Evolutionary conservation across 2,329 filamentous ascomycete genomes (phyloP).

Genomic region (Cordyceps farinosa): DNA sequence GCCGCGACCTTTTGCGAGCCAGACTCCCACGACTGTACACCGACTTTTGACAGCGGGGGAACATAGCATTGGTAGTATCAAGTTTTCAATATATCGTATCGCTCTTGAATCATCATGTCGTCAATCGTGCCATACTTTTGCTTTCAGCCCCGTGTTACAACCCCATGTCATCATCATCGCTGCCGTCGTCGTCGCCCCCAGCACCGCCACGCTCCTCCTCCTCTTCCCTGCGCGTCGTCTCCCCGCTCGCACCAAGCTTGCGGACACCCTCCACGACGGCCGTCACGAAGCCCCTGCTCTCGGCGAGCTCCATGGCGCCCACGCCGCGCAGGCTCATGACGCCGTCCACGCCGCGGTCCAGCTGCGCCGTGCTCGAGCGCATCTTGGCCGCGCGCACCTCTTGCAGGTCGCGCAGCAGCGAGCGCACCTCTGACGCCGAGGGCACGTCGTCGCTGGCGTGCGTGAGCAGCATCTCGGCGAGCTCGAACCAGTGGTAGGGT

Average conservation of each 20-base stretch:
- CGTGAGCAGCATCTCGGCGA: conserved; percentile 82
- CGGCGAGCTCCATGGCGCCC: conserved; percentile 88
- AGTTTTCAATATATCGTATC: background rate
- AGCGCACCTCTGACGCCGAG: conserved; percentile 68
- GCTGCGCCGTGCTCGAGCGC: conserved; percentile 65
- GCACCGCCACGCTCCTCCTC: conserved; percentile 64
- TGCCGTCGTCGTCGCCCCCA: conserved; percentile 58
- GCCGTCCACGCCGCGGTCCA: conserved; percentile 71
- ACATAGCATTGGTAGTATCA: background rate
- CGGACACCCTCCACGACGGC: conserved; percentile 86
- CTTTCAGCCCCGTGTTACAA: conserved; percentile 22
- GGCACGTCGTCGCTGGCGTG: conserved; percentile 79
- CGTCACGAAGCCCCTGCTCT: conserved; percentile 77
- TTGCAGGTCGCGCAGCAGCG: conserved; percentile 73
- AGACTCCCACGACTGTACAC: background rate
- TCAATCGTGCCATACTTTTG: background rate
- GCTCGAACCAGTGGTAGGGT: conserved; percentile 93
- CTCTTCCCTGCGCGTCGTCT: conserved; percentile 72
- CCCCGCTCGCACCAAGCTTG: conserved; percentile 76
- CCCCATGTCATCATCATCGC: conserved; percentile 53
- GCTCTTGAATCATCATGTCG: background rate
- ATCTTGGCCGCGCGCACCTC: conserved; percentile 91
- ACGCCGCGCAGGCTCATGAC: conserved; percentile 69
- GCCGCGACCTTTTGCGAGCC: background rate
- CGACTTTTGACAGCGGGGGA: background rate